Base-by-base conservation (phyloP, 371 early-diverging fungal genomes). In the Lichtheimia corymbifera region DNA sequence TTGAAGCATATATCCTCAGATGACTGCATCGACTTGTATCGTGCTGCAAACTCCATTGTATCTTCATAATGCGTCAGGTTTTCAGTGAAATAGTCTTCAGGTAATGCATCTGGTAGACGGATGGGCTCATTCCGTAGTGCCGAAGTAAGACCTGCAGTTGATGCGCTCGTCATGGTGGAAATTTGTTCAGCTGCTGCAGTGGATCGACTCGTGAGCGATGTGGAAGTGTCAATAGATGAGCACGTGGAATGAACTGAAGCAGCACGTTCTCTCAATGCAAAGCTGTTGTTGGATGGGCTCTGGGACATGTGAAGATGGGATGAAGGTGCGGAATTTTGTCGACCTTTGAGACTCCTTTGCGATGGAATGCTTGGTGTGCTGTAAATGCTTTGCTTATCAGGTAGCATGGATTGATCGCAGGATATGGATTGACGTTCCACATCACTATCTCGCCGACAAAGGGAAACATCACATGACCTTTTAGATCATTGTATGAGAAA, bases 51-150 rank as follows among this genome's bases (percentile, higher is more conserved):
- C 4, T 63, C 66, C 35, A 75, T 68, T 2, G 84, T 73, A 28
- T 77, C 75, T 62, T 88, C 88, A 63, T 80, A 86, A 50, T 81
- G 82, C 2, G 66, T 70, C n/a, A 88, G 59, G 40, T 84, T 79
- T 20, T 88, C 86, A 9, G 71, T 76, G 63, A 88, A 88, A 17
- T 72, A 61, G 5, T 76, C 67, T 7, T 82, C 82, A 2, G 64
- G 49, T 5, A 83, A 59, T 13, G 76, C 72, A 4, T 52, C 52
- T 0, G 85, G 76, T 24, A 88, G 62, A 0, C 80, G 79, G 20
- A 88, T 84, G 0, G 84, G 80, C 5, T 86, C 84, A 1, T 77
- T 74, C n/a, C 85, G 76, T 14, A 87, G 44, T 0, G 66, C 57
- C 4, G 74, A 77, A 1, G 65, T 67, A 0, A 80, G 56, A 50